phyloP scores from a whole-genome alignment of 768 basidiomycete species.

The Fibroporia radiculosa region DNA sequence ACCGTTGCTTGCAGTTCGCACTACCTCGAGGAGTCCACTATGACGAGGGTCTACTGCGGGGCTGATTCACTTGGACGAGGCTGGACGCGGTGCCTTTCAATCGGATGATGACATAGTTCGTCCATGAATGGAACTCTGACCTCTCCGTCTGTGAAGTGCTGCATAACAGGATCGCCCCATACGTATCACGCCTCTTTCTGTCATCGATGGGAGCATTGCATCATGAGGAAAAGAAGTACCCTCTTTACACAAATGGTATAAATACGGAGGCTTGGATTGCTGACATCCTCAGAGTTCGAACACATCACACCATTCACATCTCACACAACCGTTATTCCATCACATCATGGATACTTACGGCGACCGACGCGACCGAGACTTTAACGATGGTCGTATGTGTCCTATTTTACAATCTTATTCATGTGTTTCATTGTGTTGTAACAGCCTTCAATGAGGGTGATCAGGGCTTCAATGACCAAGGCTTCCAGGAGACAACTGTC shows the following conservation, averaged over 20 bases:
- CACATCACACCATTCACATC: background rate
- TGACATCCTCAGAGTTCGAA: background rate
- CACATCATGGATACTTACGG: background rate
- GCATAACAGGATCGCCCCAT: no score
- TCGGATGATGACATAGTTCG: no score
- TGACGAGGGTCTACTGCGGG: no score
- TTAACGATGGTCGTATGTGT: background rate
- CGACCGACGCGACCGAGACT: background rate
- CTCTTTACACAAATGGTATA: background rate
- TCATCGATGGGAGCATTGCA: no score
- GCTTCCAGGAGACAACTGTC: background rate
- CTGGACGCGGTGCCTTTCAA: no score
- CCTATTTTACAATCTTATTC: background rate
- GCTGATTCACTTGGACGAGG: no score
- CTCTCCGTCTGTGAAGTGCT: no score
- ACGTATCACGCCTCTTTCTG: no score
- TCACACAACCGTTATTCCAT: background rate
- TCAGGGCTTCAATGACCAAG: background rate
- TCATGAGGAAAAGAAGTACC: background rate
- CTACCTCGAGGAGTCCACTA: no score
- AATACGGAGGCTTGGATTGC: background rate
- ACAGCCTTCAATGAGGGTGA: background rate
- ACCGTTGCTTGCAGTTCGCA: no score
- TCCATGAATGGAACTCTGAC: no score
- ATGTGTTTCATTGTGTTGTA: background rate